A percentile compares a stretch with the other conserved stretches of the same genome.
Conservation (phyloP, 805 yeast species). For the Candida boidinii region DNA sequence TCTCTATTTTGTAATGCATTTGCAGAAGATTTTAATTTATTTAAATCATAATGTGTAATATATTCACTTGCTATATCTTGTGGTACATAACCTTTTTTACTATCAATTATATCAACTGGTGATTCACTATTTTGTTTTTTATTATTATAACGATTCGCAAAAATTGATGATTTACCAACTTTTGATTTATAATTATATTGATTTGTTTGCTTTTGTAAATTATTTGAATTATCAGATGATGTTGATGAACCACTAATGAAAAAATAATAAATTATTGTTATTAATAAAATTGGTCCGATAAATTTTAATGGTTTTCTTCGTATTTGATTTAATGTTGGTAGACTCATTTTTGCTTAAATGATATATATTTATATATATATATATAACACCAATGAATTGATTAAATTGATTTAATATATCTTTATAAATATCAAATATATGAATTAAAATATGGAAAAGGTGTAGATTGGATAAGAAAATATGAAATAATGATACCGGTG, state of each 20-base stretch:
- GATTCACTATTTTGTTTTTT: too few relatives aligned
- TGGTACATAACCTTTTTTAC: conserved; percentile 48
- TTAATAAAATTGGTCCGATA: conserved; percentile 36
- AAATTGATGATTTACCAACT: conserved; percentile 18
- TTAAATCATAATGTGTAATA: conserved; percentile 77
- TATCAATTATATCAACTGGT: conserved; percentile 39
- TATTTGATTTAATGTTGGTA: conserved; percentile 47
- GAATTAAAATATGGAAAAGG: too few relatives aligned
- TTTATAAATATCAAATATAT: too few relatives aligned
- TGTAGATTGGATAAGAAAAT: too few relatives aligned
- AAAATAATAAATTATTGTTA: conserved; percentile 33
- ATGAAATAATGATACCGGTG: too few relatives aligned
- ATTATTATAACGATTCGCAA: too few relatives aligned
- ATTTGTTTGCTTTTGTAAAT: conserved; percentile 14
- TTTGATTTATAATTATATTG: conserved; percentile 34
- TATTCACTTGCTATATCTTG: conserved; percentile 62
- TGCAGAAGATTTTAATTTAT: conserved; percentile 62
- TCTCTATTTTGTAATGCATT: conserved; percentile 71
- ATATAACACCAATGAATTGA: too few relatives aligned
- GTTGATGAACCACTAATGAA: conserved; percentile 27
- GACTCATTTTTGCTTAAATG: too few relatives aligned
- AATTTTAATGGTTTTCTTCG: conserved; percentile 50
- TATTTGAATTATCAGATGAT: conserved; percentile 9
- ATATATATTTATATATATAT: too few relatives aligned
- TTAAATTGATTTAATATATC: too few relatives aligned